Percentiles rank a stretch among this genome's conserved stretches.
These are phyloP conservation scores for Suillus cothurnatus DNA, from an alignment of 768 basidiomycete genomes.

Conservation along the genomic window DNA sequence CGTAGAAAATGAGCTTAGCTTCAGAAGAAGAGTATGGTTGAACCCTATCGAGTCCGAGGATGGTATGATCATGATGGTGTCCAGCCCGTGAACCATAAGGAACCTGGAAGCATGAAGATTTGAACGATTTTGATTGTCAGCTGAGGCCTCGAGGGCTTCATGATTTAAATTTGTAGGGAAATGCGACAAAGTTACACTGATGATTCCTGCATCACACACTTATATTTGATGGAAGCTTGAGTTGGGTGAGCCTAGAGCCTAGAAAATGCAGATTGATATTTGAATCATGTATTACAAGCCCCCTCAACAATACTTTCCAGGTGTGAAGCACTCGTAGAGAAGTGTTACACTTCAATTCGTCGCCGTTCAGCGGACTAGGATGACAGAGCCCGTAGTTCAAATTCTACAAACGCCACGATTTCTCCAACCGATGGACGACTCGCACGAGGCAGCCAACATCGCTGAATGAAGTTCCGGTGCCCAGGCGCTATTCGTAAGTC, in stretches of 20 bases:
- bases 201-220: too few species aligned
- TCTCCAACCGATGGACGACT: not conserved
- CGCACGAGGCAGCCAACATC: constrained; percentile 6
- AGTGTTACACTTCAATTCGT: not conserved
- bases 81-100: too few species aligned
- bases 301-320: not conserved
- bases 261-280: not conserved
- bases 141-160: too few species aligned
- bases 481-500: not conserved
- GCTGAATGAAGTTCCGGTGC: not conserved
- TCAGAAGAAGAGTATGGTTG: too few species aligned
- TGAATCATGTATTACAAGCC: not conserved
- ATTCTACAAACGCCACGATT: not conserved
- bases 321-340: not conserved
- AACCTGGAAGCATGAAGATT: too few species aligned
- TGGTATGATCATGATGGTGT: too few species aligned
- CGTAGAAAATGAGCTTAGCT: too few species aligned
- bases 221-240: not conserved
- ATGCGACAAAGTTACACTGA: too few species aligned
- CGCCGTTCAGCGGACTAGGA: not conserved
- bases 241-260: not conserved
- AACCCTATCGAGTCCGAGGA: too few species aligned
- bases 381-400: not conserved
- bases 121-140: too few species aligned
- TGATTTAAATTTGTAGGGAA: too few species aligned